These are phyloP conservation scores for Cinnamomum micranthum DNA, from an alignment of 164 flowering plant species.

Conservation along the genomic window DNA sequence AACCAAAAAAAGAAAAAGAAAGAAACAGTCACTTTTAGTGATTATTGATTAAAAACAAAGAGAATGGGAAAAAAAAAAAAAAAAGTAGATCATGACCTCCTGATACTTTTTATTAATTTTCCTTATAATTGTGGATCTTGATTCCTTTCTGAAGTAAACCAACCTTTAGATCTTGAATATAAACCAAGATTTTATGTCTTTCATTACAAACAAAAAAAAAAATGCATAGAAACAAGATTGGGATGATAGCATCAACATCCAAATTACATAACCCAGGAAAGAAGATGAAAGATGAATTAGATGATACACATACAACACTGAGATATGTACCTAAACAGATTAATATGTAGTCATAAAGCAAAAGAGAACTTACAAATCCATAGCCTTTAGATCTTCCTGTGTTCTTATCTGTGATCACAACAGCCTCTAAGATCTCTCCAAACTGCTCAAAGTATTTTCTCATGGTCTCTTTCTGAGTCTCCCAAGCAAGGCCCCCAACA, in stretches of 20 bases:
- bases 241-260: too few species aligned
- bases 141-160: conserved; percentile 1
- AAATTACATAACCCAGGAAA: neutral
- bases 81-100: neutral
- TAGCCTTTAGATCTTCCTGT: conserved; percentile 49
- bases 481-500: conserved; percentile 98
- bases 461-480: conserved; percentile 87
- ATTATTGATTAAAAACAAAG: neutral
- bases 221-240: neutral
- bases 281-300: neutral
- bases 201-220: neutral
- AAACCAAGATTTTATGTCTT: neutral
- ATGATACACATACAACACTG: neutral
- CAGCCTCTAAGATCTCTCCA: conserved; percentile 51
- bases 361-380: conserved; percentile 20
- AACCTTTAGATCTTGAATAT: conserved; percentile 8
- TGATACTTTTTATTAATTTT: neutral
- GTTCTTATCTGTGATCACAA: conserved; percentile 36
- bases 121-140: neutral
- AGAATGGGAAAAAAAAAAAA: neutral
- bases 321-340: neutral
- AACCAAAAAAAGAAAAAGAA: neutral
- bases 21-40: neutral
- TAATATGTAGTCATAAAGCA: neutral
- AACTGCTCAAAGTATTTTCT: conserved; percentile 41